A percentile compares a stretch with the other conserved stretches of the same genome.
These are phyloP conservation scores for Mrakia frigida DNA, from an alignment of 768 basidiomycete genomes.

Conservation along the genomic window DNA sequence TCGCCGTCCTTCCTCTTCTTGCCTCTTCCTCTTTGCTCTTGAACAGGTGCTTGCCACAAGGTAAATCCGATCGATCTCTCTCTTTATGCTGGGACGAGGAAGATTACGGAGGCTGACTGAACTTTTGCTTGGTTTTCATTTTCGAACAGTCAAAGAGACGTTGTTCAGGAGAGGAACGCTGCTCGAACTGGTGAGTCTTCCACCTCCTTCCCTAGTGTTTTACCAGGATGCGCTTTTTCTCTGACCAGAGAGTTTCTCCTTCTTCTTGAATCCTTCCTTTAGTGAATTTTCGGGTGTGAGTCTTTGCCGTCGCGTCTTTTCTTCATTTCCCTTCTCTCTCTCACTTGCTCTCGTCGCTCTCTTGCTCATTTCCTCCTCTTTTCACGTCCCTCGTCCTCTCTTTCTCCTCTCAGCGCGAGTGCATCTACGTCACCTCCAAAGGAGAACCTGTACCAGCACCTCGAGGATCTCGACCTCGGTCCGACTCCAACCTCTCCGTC, in stretches of 20 bases:
- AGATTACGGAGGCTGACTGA: neutral
- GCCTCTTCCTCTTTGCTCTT: neutral
- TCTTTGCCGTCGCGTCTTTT: neutral
- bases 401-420: constrained; percentile 32
- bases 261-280: neutral
- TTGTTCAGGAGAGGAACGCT: constrained; percentile 26
- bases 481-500: constrained; percentile 7
- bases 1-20: neutral
- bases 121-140: no score
- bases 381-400: no score
- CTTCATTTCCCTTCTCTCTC: neutral
- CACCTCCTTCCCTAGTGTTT: neutral
- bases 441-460: constrained; percentile 20
- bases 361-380: neutral
- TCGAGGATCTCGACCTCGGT: constrained; percentile 10
- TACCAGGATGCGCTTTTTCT: no score
- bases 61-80: neutral
- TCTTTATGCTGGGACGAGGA: neutral
- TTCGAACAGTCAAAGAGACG: constrained; percentile 19
- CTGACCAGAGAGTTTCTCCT: no score
- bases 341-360: neutral
- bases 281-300: constrained; percentile 31
- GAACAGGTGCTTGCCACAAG: constrained; percentile 29
- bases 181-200: constrained; percentile 29
- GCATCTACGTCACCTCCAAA: constrained; percentile 19